phyloP scores from a whole-genome alignment of 2,329 filamentous ascomycete species.

The Colletotrichum truncatum region DNA sequence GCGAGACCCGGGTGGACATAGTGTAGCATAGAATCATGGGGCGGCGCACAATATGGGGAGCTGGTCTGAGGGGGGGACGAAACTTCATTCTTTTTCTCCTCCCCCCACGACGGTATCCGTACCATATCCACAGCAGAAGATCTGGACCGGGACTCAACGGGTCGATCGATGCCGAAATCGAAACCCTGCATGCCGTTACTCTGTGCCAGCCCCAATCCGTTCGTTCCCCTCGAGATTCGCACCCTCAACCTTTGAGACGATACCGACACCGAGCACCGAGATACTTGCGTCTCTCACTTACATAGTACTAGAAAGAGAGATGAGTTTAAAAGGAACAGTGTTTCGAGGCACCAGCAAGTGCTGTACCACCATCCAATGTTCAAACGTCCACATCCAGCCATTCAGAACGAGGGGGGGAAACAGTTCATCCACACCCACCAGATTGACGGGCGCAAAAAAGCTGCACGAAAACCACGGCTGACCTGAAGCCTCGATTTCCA shows the following conservation, averaged over 20 bases:
- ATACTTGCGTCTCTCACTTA: too few relatives aligned
- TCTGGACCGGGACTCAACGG: not conserved
- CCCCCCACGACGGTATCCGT: slow-evolving; percentile 4
- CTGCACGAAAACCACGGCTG: too few relatives aligned
- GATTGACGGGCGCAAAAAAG: not conserved
- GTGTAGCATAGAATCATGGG: too few relatives aligned
- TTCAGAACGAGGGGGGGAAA: not conserved
- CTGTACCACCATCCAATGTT: not conserved
- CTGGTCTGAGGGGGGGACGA: not conserved
- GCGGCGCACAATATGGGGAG: not conserved
- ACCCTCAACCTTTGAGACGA: not conserved
- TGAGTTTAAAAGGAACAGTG: not conserved
- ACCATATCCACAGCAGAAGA: not conserved
- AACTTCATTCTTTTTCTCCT: not conserved
- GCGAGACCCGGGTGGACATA: slow-evolving; percentile 12
- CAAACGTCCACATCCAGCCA: not conserved
- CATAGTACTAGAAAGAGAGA: not conserved
- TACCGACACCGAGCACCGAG: not conserved
- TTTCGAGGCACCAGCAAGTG: not conserved
- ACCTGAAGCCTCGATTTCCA: not conserved
- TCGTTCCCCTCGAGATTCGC: not conserved
- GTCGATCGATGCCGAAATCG: not conserved
- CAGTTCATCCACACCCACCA: not conserved
- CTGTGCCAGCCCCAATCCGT: too few relatives aligned
- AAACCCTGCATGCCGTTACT: not conserved